Evolutionary conservation across 164 flowering plant species (phyloP), one percentile per base, ranked within the genome.

Genomic region (Dillenia turbinata): DNA sequence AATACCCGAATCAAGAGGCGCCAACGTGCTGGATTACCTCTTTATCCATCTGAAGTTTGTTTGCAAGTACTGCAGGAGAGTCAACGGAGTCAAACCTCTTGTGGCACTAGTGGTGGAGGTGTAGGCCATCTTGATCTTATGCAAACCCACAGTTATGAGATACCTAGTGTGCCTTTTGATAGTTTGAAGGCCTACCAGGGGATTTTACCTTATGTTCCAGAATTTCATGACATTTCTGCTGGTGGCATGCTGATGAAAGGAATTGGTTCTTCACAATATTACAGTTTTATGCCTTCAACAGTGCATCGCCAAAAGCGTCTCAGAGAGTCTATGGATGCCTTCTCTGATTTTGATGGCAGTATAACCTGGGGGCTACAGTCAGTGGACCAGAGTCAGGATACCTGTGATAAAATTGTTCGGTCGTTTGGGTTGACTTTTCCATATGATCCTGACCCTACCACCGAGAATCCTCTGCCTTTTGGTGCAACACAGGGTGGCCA

Each of bases 1-100:
- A 95, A 95, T 57, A 95, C 99, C 1, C 79, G 97, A 54, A 82
- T 90, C 43, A 95, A 95, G 79, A 82, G 97, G 64, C 80, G 81
- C 3, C 94, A 88, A 59, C 88, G 97, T 60, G 92, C 97, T 62
- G 97, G 99, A 44, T 80, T 88, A 67, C 92, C 97, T 0, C 86
- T 92, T 59, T 95, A 95, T 63, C 97, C 97, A 67, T 84, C 85
- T 45, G 96, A 86, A 17, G 50, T 87, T 57, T 73, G 81, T 70
- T 66, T 79, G 60, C 83, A 80, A 64, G 66, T 81, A 62, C 17
- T 71, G 54, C 81, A 78, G 56, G 93, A 77, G 44, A 71, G 69
- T 69, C 82, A 77, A 44, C 75, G 73, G 58, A 64, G 66, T 66
- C 82, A 73, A 19, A 68, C 61, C 49, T 48, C 61, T 58, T 49